Conservation (phyloP, 2,329 filamentous ascomycete genomes). For the Huntiella savannae region DNA sequence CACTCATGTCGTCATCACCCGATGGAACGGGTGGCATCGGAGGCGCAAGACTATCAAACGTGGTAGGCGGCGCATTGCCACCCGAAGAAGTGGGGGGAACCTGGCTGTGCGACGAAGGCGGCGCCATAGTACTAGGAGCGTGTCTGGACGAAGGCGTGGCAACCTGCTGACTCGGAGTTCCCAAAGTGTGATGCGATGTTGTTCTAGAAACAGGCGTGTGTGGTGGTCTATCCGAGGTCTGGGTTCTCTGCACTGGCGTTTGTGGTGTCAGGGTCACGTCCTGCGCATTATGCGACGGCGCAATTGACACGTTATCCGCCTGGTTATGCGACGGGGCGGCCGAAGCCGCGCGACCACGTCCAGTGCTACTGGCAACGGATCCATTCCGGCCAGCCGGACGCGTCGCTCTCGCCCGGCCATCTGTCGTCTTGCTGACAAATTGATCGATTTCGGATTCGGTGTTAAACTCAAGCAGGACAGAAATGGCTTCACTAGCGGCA, state of each 20-base stretch:
- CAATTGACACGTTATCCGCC: background rate
- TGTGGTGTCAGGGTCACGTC: background rate
- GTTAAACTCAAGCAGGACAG: conserved; percentile 66
- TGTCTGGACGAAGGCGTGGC: conserved; percentile 7
- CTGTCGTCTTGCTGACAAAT: conserved; percentile 32
- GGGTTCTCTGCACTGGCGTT: background rate
- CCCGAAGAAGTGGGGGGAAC: conserved; percentile 4
- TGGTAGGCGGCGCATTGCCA: conserved; percentile 4
- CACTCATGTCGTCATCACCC: conserved; percentile 14
- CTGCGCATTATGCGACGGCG: no score
- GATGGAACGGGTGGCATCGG: conserved; percentile 12
- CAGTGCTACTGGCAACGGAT: background rate
- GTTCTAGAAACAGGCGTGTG: conserved; percentile 8
- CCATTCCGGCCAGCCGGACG: conserved; percentile 14
- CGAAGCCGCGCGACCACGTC: background rate
- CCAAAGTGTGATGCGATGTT: conserved; percentile 6
- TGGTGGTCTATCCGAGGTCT: conserved; percentile 1
- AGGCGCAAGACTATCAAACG: conserved; percentile 7
- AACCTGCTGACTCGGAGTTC: conserved; percentile 4
- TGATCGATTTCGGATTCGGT: conserved; percentile 72
- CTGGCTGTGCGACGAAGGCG: conserved; percentile 8
- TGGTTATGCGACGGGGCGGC: background rate
- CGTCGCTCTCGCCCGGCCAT: conserved; percentile 18
- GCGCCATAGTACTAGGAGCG: background rate
- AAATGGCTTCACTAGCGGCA: conserved; percentile 61